Evolutionary conservation across 2,329 filamentous ascomycete species (phyloP), one percentile per base, ranked within the genome.

Genomic region (Chaetomiaceae sp.): DNA sequence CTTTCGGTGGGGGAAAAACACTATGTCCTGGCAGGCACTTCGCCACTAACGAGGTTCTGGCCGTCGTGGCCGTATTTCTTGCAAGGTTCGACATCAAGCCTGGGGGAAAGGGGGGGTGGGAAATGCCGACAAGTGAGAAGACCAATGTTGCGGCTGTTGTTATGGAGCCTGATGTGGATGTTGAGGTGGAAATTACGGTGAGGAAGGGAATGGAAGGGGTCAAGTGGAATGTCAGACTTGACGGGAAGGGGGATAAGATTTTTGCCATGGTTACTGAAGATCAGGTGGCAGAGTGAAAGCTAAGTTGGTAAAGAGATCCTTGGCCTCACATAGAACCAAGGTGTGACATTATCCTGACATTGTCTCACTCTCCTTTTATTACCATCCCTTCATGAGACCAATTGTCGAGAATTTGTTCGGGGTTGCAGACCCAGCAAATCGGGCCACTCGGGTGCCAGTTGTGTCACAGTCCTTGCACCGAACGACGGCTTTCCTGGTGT

Each of bases 91-190:
- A 65, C 13, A 63, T 65, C 58, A 54, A 50, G 40, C 60, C 60
- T 2, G 51, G 49, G 0, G 38, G 38, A 10, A 37, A 23, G 1
- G 60, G 60, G 2, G 40, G 40, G 0, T 64, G 62, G 63, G 62
- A 54, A 17, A 17, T 58, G 6, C 63, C 63, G 1, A 65, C 60
- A 16, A 59, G 58, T 0, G 42, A 31, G 8, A 63, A 63, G 31
- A 65, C 63, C 1, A 64, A 64, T 41, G 56, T 65, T 20, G 60
- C 63, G 6, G 55, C 63, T 0, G 60, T 62, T 1, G 39, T 66
- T 14, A 63, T 64, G 62, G 59, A 61, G 39, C 64, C 61, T 10
- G 38, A 27, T 41, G 21, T 16, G 1, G 49, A 51, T 47, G 17
- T 51, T 12, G 27, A 51, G 21, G 37, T 47, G 14, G 30, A 37